Evolutionary conservation across 768 basidiomycete genomes (phyloP).

Genomic region (Rhodocollybia butyracea): DNA sequence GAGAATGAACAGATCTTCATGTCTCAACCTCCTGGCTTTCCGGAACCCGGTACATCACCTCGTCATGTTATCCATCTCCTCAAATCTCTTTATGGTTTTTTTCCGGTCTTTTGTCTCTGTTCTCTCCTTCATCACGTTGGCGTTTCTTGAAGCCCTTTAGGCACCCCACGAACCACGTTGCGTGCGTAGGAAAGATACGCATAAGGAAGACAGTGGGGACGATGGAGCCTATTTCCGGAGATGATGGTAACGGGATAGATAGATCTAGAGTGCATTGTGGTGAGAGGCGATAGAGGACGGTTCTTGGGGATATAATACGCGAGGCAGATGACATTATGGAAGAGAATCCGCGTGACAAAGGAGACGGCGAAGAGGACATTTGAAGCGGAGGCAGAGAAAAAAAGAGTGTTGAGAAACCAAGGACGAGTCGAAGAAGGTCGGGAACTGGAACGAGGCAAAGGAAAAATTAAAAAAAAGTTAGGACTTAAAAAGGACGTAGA

Average conservation of each 20-base stretch:
- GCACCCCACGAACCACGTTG: slow-evolving; percentile 50
- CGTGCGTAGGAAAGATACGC: slow-evolving; percentile 46
- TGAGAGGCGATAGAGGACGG: slow-evolving; percentile 12
- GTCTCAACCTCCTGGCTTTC: too few relatives aligned
- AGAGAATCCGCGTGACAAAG: slow-evolving; percentile 45
- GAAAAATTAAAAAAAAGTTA: background rate
- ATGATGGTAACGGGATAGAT: too few relatives aligned
- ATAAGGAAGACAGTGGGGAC: slow-evolving; percentile 37
- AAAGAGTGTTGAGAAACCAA: slow-evolving; percentile 43
- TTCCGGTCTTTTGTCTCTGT: too few relatives aligned
- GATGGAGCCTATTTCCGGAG: slow-evolving; percentile 29
- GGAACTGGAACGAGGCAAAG: slow-evolving; percentile 30
- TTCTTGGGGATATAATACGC: slow-evolving; percentile 25
- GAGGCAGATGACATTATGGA: slow-evolving; percentile 38
- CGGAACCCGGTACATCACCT: too few relatives aligned
- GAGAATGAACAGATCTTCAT: too few relatives aligned
- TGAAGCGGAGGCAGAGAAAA: slow-evolving; percentile 42
- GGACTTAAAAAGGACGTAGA: too few relatives aligned
- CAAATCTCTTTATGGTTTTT: background rate
- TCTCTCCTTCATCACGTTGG: slow-evolving; percentile 7
- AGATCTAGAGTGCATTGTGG: too few relatives aligned
- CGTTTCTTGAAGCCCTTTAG: slow-evolving; percentile 43
- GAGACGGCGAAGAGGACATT: slow-evolving; percentile 43
- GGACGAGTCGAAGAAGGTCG: slow-evolving; percentile 53
- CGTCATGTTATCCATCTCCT: too few relatives aligned